phyloP scores from a whole-genome alignment of 2,329 filamentous ascomycete species.

The Lasiodiplodia sp. region DNA sequence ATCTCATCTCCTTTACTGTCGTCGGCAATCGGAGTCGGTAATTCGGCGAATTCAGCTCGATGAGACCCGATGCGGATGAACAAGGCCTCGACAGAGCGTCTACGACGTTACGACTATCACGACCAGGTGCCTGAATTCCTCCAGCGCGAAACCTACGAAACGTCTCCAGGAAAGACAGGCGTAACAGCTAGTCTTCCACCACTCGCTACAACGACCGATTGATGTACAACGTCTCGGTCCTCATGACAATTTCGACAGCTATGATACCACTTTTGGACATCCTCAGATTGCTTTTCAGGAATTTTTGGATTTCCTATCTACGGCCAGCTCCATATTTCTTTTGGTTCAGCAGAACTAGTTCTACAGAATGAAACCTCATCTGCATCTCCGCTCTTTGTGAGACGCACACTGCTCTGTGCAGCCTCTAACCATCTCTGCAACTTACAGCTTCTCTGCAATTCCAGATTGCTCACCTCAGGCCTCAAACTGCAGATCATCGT shows the following conservation, averaged over 20 bases:
- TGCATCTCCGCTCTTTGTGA: slow-evolving; percentile 13
- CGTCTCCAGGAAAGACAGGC: neutral
- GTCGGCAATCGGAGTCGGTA: slow-evolving; percentile 23
- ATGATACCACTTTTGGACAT: slow-evolving; percentile 8
- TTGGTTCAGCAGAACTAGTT: slow-evolving; percentile 26
- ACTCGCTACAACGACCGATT: slow-evolving; percentile 9
- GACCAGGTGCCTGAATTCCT: slow-evolving; percentile 6
- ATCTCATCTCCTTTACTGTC: slow-evolving; percentile 16
- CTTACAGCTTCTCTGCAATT: neutral
- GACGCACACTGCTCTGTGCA: slow-evolving; percentile 20
- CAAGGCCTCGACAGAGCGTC: slow-evolving; percentile 10
- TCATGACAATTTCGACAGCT: neutral
- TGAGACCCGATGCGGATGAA: slow-evolving; percentile 26
- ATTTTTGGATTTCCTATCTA: slow-evolving; percentile 25
- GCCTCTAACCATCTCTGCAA: slow-evolving; percentile 14
- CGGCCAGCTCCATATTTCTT: slow-evolving; percentile 16
- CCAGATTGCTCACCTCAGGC: slow-evolving; percentile 22
- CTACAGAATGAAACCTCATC: slow-evolving; percentile 27
- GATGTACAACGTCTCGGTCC: slow-evolving; percentile 9
- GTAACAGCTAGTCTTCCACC: neutral
- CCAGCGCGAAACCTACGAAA: neutral
- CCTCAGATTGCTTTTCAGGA: slow-evolving; percentile 18
- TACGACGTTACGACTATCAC: slow-evolving; percentile 16
- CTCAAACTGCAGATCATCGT: slow-evolving; percentile 15
- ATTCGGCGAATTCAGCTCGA: neutral